Percentiles rank a stretch among this genome's conserved stretches.
These are phyloP conservation scores for Leccinum griseonigrum DNA, from an alignment of 1,284 basidiomycete genomes.

Conservation along the genomic window DNA sequence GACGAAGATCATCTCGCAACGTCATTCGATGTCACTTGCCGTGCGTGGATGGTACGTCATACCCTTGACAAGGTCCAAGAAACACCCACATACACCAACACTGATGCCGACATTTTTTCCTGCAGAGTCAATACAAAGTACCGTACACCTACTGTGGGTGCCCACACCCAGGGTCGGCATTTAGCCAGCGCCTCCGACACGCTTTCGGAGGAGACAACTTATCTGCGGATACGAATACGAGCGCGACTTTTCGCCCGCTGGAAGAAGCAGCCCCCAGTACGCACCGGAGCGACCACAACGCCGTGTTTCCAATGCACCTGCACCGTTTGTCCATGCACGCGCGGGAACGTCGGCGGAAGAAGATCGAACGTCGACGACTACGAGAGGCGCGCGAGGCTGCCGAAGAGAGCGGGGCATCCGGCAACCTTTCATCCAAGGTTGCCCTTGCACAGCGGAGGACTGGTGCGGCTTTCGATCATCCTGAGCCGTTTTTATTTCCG, in stretches of 20 bases:
- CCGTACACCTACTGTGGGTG: constrained; percentile 50
- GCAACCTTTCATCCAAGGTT: not conserved
- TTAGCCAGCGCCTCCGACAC: constrained; percentile 34
- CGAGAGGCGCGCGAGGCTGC: constrained; percentile 3
- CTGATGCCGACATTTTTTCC: not conserved
- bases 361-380: constrained; percentile 18
- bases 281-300: constrained; percentile 48
- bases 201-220: constrained; percentile 1
- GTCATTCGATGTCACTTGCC: constrained; percentile 44
- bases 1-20: constrained; percentile 41
- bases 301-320: constrained; percentile 35
- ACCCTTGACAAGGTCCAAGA: not conserved
- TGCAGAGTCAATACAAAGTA: constrained; percentile 38
- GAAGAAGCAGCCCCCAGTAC: constrained; percentile 35
- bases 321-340: constrained; percentile 15
- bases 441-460: too few species aligned
- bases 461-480: not conserved
- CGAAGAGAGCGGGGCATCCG: not conserved
- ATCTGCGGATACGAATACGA: not conserved
- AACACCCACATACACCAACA: not conserved
- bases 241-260: constrained; percentile 17
- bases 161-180: constrained; percentile 41
- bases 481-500: constrained; percentile 30
- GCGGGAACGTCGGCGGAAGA: constrained; percentile 21
- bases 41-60: constrained; percentile 39